Conservation (phyloP, 306 rosid species). For the Casuarina glauca region DNA sequence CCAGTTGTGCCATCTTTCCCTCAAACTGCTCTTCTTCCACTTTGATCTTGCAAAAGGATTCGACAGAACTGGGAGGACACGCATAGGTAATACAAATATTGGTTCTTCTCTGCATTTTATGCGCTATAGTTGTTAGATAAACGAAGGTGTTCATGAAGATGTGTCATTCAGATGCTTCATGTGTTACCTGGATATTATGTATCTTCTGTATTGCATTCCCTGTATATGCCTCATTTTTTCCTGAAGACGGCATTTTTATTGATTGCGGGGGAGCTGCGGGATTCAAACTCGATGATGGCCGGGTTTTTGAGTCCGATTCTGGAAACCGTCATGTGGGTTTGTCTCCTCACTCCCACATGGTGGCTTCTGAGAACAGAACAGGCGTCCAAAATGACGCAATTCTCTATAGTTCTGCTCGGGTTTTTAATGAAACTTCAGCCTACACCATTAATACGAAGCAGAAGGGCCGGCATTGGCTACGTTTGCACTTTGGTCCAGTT, state of each 20-base stretch:
- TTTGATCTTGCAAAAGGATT: neutral
- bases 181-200: constrained; percentile 12
- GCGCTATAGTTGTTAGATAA: neutral
- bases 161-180: constrained; percentile 8
- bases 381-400: neutral
- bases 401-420: constrained; percentile 33
- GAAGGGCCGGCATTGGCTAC: constrained; percentile 37
- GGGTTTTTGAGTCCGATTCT: constrained; percentile 41
- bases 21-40: neutral
- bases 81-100: neutral
- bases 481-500: constrained; percentile 35
- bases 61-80: neutral
- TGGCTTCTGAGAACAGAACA: constrained; percentile 12
- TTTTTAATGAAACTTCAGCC: constrained; percentile 25
- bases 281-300: constrained; percentile 37
- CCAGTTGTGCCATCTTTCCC: constrained; percentile 19
- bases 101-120: constrained; percentile 8
- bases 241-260: constrained; percentile 32
- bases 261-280: constrained; percentile 37
- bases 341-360: constrained; percentile 17
- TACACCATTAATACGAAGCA: constrained; percentile 28
- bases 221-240: constrained; percentile 19
- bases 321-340: constrained; percentile 23
- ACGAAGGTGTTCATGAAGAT: constrained; percentile 7
- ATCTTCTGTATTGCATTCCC: constrained; percentile 7